Evolutionary conservation across 2,329 filamentous ascomycete species (phyloP), one percentile per base, ranked within the genome.

Genomic region (Alternaria metachromatica): DNA sequence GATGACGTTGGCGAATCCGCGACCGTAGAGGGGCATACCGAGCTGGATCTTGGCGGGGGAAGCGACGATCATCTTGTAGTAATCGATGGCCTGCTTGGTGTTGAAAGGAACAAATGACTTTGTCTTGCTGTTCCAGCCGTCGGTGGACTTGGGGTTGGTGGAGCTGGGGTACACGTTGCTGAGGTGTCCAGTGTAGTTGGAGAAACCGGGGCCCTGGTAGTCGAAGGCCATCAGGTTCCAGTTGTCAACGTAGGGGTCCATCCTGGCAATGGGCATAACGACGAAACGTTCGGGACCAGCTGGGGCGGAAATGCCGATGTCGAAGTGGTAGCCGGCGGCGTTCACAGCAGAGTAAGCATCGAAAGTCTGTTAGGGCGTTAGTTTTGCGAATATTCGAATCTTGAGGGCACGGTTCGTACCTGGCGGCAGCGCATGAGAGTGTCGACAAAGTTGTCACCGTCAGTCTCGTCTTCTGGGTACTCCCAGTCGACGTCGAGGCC

Each of bases 131-230:
- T 59, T 50, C 66, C 66, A 69, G 37, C 66, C 66, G 30, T 75
- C 60, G n/a, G 74, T 77, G n/a, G 71, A 60, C 7, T 20, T 49
- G 6, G 69, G 68, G 46, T 69, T 67, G 33, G 26, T 58, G 41
- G 53, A 64, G 37, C 71, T 73, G 5, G 67, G 48, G 50, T 74
- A 73, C 8, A 74, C 67, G 60, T 77, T 77, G 64, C 69, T 73
- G 23, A 68, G 55, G 59, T 77, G 75, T 7, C 91, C 93, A 2
- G 92, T 85, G 18, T 77, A 80, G n/a, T 82, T 73, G 73, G 94
- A 92, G 92, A 93, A 97, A 3, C 89, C 91, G 10, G 64, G 60
- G 1, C 95, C 94, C 11, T 92, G 90, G 67, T 82, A 84, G 65
- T 84, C 83, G 57, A 84, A 84, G 0, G 82, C 81, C 93, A 96